phyloP scores from a whole-genome alignment of 305 asterid species.

The Fraxinus dipetala region DNA sequence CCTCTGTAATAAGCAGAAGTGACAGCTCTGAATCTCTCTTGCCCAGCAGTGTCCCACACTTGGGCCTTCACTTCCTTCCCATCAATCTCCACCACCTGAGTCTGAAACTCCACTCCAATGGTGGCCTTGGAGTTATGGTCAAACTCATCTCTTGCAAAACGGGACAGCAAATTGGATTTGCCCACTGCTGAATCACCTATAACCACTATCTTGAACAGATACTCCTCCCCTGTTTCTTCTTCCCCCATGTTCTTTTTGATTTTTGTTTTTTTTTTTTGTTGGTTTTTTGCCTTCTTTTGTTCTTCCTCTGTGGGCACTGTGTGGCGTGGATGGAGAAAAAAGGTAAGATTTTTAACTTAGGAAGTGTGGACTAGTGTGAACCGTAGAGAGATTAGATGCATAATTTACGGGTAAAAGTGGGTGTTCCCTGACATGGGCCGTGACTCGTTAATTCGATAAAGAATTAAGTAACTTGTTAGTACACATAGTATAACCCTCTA shows the following conservation, averaged over 20 bases:
- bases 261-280: too few relatives aligned
- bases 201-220: slow-evolving; percentile 67
- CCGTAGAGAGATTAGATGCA: not conserved
- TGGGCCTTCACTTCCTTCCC: slow-evolving; percentile 76
- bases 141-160: slow-evolving; percentile 75
- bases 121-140: slow-evolving; percentile 76
- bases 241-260: slow-evolving; percentile 29
- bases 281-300: not conserved
- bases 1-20: slow-evolving; percentile 83
- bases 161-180: slow-evolving; percentile 65
- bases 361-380: slow-evolving; percentile 6
- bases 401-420: slow-evolving; percentile 16
- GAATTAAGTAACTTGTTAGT: too few relatives aligned
- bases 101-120: slow-evolving; percentile 75
- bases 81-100: slow-evolving; percentile 62
- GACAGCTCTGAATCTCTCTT: slow-evolving; percentile 74
- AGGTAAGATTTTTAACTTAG: slow-evolving; percentile 15
- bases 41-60: slow-evolving; percentile 83
- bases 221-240: slow-evolving; percentile 55
- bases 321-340: slow-evolving; percentile 2
- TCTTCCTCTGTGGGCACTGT: not conserved
- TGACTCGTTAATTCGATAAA: too few relatives aligned
- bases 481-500: not conserved
- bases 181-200: slow-evolving; percentile 78
- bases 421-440: too few relatives aligned